Base-by-base conservation (phyloP, 2,329 filamentous ascomycete genomes). In the Boeremia lycopersici region DNA sequence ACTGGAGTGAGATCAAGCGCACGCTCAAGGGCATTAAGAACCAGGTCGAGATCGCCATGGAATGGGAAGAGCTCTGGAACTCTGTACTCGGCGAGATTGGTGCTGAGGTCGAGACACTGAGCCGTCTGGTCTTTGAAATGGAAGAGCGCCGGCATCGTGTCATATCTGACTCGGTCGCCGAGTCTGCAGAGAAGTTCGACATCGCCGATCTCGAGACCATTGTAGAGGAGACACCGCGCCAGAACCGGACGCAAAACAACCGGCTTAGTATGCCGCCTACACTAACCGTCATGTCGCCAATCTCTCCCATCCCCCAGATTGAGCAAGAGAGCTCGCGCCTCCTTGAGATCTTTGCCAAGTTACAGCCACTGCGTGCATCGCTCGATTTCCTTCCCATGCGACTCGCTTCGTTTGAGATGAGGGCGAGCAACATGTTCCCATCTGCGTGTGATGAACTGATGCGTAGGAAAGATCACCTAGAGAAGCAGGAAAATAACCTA, bases 61-160 rank as follows among this genome's bases (percentile, higher is more conserved):
- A 99, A 71, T 99, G 93, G 93, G 93, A 97, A 74, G 93, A 98
- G 76, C 81, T 99, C 31, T 98, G 95, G 93, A 91, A 91, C 65
- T 91, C 85, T 60, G 93, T 98, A 3, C 81, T 99, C 2, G 93
- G 93, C 39, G 93, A 98, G 72, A 96, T 98, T 57, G 90, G 93
- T 47, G 86, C 88, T 59, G 95, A 99, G 76, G 88, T 92, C 70
- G 90, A 95, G 61, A 87, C 89, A 39, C 81, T 96, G 13, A 86
- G 85, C 67, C 84, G 89, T 34, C 79, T 96, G 42, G 90, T 98
- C 28, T 98, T 98, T 68, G 93, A 98, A 75, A 96, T 98, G 92
- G 95, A 99, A 74, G 95, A 98, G 77, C 89, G 92, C 61, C 84
- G 95, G 42, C 93, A 98, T 74, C 89, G 89, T 73, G 89, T 88